Base-by-base conservation (phyloP, 176 grass and related monocot species). In the Tuctoria greenei region DNA sequence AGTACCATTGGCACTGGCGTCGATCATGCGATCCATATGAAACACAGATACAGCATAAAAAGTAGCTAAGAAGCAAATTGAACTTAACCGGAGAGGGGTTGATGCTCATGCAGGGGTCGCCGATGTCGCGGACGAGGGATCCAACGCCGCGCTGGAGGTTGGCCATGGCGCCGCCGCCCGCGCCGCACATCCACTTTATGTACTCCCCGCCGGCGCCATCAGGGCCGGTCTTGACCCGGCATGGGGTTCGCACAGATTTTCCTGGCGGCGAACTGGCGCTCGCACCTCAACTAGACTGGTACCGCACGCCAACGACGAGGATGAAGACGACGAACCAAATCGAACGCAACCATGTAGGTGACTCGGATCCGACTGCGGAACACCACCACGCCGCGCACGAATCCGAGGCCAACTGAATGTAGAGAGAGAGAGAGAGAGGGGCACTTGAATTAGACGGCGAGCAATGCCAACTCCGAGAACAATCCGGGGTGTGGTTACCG, bases 101-200 rank as follows among this genome's bases (percentile, higher is more conserved):
- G 61, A 90, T 75, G n/a, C n/a, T n/a, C n/a, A n/a, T n/a, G 84
- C 91, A 93, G 54, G 94, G 94, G 6, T 97, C 94, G 37, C 88
- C 72, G 24, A 95, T 95, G 78, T 91, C 88, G 26, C 86, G 81
- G 24, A 97, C 93, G 10, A 97, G 90, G 39, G 91, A 81, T 42
- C 94, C 90, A 43, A 97, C 81, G 18, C 85, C 79, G 41, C 88
- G 88, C 18, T 97, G 94, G 52, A 97, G 82, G 83, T 87, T 89
- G 39, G 87, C 88, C 82, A 95, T 82, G 61, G 86, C 86, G 73
- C 72, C 75, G 40, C 85, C 72, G 21, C 43, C 67, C 13, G 78
- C 83, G 45, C 89, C 86, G 60, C 94, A 97, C 88, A 97, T 93
- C 94, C 94, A 97, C 69, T 87, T 88, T 65, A 87, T 86, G 60